Base-by-base conservation (phyloP, 2,329 filamentous ascomycete genomes). In the Eutypella sp. region DNA sequence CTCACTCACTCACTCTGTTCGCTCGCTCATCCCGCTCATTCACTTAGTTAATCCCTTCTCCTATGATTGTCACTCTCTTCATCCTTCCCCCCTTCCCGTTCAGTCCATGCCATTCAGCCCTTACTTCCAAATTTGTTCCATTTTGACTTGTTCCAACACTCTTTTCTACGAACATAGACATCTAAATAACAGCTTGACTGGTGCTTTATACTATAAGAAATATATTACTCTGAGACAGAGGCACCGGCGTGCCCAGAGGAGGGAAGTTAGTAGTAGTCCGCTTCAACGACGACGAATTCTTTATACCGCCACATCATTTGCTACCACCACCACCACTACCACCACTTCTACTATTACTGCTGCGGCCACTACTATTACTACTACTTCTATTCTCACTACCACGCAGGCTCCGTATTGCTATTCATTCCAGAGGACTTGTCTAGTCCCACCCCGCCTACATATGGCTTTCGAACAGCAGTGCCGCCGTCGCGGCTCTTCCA, bases 41-140 rank as follows among this genome's bases (percentile, higher is more conserved):
- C n/a, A n/a, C n/a, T n/a, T n/a, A n/a, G n/a, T n/a, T n/a, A n/a
- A n/a, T n/a, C n/a, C n/a, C n/a, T n/a, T n/a, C n/a, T n/a, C n/a
- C n/a, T n/a, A n/a, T n/a, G n/a, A n/a, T n/a, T n/a, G n/a, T n/a
- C n/a, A n/a, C n/a, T n/a, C n/a, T n/a, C n/a, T n/a, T n/a, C n/a
- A n/a, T n/a, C n/a, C 29, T 11, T 50, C 40, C 29, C 45, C 44
- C 56, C 54, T 49, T 47, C 56, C 52, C 53, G 49, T n/a, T n/a
- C n/a, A n/a, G n/a, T 57, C 57, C 54, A 64, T 64, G 62, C 61
- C 58, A 58, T 53, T 56, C 38, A 50, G 47, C 47, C 56, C 53
- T 48, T 57, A 59, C 50, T 37, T 64, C 46, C 58, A 60, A 56
- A 59, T 64, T 54, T 62, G 54, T 48, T 57, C 60, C 38, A 49